Percentiles rank a stretch among this genome's conserved stretches.
These are phyloP conservation scores for Ustilago esculenta DNA, from an alignment of 1,284 basidiomycete genomes.

Conservation along the genomic window DNA sequence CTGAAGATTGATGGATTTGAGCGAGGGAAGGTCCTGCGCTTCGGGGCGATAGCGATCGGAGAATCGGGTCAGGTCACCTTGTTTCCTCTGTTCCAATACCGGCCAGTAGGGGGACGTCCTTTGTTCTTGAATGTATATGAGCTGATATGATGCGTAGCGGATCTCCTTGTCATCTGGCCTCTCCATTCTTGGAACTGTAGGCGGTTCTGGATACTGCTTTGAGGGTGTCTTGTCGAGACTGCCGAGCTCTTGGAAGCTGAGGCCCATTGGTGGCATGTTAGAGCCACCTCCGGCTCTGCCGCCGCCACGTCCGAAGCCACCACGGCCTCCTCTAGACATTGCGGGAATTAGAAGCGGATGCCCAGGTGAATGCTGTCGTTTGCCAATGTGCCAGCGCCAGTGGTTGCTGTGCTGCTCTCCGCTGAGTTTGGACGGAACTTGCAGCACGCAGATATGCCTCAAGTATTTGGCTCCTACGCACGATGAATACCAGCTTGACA, in stretches of 20 bases:
- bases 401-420: no score
- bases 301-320: slow-evolving; percentile 46
- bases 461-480: no score
- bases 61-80: slow-evolving; percentile 55
- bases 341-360: no score
- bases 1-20: slow-evolving; percentile 54
- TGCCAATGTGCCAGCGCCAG: no score
- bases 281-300: slow-evolving; percentile 35
- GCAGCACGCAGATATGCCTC: no score
- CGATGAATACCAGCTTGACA: no score
- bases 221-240: slow-evolving; percentile 52
- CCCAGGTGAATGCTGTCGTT: no score
- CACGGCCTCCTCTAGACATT: slow-evolving; percentile 45
- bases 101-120: slow-evolving; percentile 52
- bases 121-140: slow-evolving; percentile 50
- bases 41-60: slow-evolving; percentile 59
- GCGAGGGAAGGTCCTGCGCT: slow-evolving; percentile 46
- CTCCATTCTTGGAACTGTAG: slow-evolving; percentile 37
- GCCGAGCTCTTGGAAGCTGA: slow-evolving; percentile 46
- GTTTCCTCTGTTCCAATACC: slow-evolving; percentile 36
- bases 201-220: slow-evolving; percentile 45
- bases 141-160: slow-evolving; percentile 49
- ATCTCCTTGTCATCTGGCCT: slow-evolving; percentile 43
- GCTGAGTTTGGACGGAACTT: no score
- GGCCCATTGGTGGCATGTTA: slow-evolving; percentile 45